A percentile compares a stretch with the other conserved stretches of the same genome.
phyloP scores from a whole-genome alignment of 768 basidiomycete species.

The Tricholoma bakamatsutake region DNA sequence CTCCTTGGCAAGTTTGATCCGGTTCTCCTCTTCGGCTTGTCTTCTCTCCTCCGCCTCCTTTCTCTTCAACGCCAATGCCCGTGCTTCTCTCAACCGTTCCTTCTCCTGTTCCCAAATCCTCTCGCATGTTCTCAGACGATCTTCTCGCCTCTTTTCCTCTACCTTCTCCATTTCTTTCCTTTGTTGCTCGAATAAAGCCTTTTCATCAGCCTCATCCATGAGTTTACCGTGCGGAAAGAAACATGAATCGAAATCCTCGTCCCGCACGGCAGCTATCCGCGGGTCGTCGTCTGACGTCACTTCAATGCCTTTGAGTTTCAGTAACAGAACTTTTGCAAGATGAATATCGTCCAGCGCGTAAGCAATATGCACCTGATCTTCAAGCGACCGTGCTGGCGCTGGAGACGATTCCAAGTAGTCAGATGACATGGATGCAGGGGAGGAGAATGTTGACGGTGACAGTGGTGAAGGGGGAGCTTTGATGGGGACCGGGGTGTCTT shows the following conservation, averaged over 20 bases:
- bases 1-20: constrained; percentile 7
- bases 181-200: constrained; percentile 21
- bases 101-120: constrained; percentile 44
- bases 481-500: neutral
- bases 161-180: constrained; percentile 27
- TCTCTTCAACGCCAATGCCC: constrained; percentile 25
- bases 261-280: constrained; percentile 53
- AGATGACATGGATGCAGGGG: constrained; percentile 26
- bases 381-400: constrained; percentile 40
- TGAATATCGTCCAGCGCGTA: constrained; percentile 65
- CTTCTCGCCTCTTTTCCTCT: constrained; percentile 31
- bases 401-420: constrained; percentile 45
- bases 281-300: constrained; percentile 56
- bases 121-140: constrained; percentile 40
- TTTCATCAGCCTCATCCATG: constrained; percentile 37
- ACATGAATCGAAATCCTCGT: constrained; percentile 45
- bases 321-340: constrained; percentile 57
- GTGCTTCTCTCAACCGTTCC: constrained; percentile 34
- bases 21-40: constrained; percentile 20
- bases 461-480: neutral
- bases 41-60: constrained; percentile 27
- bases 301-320: constrained; percentile 57
- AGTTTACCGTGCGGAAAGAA: constrained; percentile 39
- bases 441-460: constrained; percentile 22
- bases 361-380: constrained; percentile 62